Evolutionary conservation across 441 rosid genomes (phyloP), one percentile per base, ranked within the genome.

Genomic region (Breynia disticha): DNA sequence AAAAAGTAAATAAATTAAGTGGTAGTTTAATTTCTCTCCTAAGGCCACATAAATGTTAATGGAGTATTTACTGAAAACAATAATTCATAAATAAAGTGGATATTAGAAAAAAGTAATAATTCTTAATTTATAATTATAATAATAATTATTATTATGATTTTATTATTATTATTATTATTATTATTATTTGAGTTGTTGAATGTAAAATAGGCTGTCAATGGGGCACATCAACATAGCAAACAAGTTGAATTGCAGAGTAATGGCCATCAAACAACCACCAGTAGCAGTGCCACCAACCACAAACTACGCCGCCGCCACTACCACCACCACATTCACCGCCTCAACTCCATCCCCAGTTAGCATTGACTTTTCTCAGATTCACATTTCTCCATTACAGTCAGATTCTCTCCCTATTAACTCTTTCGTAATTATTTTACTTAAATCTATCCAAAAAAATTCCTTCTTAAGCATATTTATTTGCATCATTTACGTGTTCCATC

Each of bases 331-430:
- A 28, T 21, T 57, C 72, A 22, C 19, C 64, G 46, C 7, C 8
- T 0, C 35, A 28, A 28, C 35, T 28, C 19, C 67, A 39, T 17
- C 79, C 10, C 52, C 65, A 1, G 65, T 79, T 54, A 81, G 60
- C 79, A 50, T 85, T 78, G 96, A 85, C 88, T 75, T 90, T 61
- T 83, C 98, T 0, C 95, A 80, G 70, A 76, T 90, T 39, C 83
- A 90, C 28, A 72, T 85, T 59, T 53, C 80, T 62, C 58, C 67
- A 42, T 57, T 87, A 70, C 71, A 78, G 95, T 90, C 56, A 78
- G 86, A 51, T 53, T 47, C 54, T 53, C 19, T 55, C 20, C 16
- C 44, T 28, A 0, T 28, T 9, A 28, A 28, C 35, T 9, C 16
- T 48, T 44, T 22, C 38, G 19, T 44, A 1, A 15, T 39, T 21